Evolutionary conservation across 208 protist species (phyloP).

Genomic region (Blastocrithidia nonstop): DNA sequence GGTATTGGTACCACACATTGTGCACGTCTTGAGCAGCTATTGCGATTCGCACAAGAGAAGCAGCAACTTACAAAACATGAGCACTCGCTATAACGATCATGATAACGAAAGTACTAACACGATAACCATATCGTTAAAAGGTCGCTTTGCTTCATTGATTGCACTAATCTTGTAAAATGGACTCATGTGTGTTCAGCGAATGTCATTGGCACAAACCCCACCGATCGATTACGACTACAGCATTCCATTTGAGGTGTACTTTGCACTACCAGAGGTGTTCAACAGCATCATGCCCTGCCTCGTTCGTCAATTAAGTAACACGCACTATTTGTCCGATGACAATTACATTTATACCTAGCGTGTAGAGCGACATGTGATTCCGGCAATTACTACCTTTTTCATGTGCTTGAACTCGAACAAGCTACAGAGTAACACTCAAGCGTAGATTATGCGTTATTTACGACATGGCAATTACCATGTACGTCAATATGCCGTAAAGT

Average conservation of each 20-base stretch:
- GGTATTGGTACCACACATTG: slow-evolving; percentile 36
- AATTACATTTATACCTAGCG: slow-evolving; percentile 49
- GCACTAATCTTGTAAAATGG: slow-evolving; percentile 46
- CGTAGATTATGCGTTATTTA: slow-evolving; percentile 58
- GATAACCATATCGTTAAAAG: no score
- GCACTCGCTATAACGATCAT: slow-evolving; percentile 1
- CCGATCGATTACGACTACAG: slow-evolving; percentile 60
- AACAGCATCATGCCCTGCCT: slow-evolving; percentile 66
- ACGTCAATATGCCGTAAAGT: slow-evolving; percentile 40
- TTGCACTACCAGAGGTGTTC: slow-evolving; percentile 65
- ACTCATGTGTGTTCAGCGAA: slow-evolving; percentile 50
- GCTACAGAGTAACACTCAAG: slow-evolving; percentile 72
- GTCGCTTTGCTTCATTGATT: slow-evolving; percentile 22
- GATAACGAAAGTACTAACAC: slow-evolving; percentile 4
- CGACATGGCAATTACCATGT: slow-evolving; percentile 61
- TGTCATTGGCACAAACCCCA: slow-evolving; percentile 54
- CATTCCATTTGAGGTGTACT: slow-evolving; percentile 52
- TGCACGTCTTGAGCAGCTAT: slow-evolving; percentile 43
- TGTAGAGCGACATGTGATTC: slow-evolving; percentile 54
- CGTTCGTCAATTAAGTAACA: slow-evolving; percentile 68
- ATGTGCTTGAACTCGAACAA: slow-evolving; percentile 45
- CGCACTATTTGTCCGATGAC: slow-evolving; percentile 41
- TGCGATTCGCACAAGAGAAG: slow-evolving; percentile 16
- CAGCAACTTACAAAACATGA: background rate
- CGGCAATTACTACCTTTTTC: slow-evolving; percentile 65